phyloP scores from a whole-genome alignment of 2,329 filamentous ascomycete genomes.

The Ophiostoma pallidulum region DNA sequence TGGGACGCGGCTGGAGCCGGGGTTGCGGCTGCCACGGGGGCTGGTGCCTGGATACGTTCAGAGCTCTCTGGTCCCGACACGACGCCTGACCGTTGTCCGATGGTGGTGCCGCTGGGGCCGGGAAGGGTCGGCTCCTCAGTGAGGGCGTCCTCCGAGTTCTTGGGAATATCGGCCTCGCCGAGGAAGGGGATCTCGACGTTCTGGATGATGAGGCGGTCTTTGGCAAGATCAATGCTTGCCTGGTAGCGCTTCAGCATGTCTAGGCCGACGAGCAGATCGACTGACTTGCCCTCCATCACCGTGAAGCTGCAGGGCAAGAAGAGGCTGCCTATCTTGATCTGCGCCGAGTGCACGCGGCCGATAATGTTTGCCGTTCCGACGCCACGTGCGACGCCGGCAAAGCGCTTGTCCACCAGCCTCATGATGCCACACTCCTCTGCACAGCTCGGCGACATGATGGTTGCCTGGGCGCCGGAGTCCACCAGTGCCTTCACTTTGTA shows the following conservation, averaged over 20 bases:
- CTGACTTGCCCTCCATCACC: constrained; percentile 97
- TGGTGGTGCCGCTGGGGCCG: constrained; percentile 80
- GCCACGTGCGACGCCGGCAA: constrained; percentile 82
- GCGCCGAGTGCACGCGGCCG: constrained; percentile 87
- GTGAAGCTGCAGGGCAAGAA: constrained; percentile 93
- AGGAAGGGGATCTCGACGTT: constrained; percentile 83
- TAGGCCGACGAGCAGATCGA: constrained; percentile 83
- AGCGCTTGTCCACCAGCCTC: constrained; percentile 86
- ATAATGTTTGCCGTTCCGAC: constrained; percentile 93
- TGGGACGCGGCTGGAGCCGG: neutral
- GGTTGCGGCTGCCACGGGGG: neutral
- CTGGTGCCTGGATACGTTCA: neutral
- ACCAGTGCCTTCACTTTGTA: constrained; percentile 91
- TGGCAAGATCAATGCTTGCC: constrained; percentile 78
- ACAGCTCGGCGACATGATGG: constrained; percentile 94
- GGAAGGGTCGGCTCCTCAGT: constrained; percentile 73
- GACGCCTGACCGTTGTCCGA: constrained; percentile 75
- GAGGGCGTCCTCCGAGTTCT: constrained; percentile 60
- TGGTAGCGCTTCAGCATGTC: constrained; percentile 98
- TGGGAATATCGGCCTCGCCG: constrained; percentile 90
- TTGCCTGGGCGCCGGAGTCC: constrained; percentile 93
- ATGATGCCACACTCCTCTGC: constrained; percentile 92
- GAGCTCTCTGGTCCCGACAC: constrained; percentile 42
- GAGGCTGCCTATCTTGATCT: constrained; percentile 83
- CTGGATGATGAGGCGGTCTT: constrained; percentile 79